Evolutionary conservation across 1,284 basidiomycete species (phyloP).

Genomic region (Inonotus obliquus): DNA sequence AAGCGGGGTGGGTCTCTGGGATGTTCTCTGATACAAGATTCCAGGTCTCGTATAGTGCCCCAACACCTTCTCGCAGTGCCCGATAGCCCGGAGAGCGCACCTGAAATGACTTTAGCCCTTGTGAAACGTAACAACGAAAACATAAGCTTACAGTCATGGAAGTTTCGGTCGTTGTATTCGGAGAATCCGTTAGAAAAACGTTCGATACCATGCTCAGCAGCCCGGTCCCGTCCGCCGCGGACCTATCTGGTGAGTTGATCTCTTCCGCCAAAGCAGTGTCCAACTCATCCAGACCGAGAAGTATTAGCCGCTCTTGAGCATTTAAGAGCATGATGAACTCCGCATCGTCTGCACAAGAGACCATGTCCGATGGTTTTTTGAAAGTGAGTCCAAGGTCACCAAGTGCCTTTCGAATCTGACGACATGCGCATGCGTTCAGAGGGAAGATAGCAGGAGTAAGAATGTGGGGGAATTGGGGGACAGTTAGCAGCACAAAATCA

Average conservation of each 20-base stretch:
- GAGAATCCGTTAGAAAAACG: conserved; percentile 66
- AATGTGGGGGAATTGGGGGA: conserved; percentile 76
- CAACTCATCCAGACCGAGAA: conserved; percentile 53
- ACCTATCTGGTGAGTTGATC: conserved; percentile 44
- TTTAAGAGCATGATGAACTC: conserved; percentile 83
- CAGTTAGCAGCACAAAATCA: conserved; percentile 90
- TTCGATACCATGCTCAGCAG: conserved; percentile 79
- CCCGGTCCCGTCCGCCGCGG: conserved; percentile 50
- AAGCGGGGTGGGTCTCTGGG: conserved; percentile 42
- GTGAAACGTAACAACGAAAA: background rate
- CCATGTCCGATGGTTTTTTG: conserved; percentile 35
- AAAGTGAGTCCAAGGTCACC: conserved; percentile 44
- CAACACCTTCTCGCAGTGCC: conserved; percentile 67
- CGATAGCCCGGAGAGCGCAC: conserved; percentile 64
- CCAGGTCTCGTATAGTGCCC: conserved; percentile 69
- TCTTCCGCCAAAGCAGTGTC: conserved; percentile 54
- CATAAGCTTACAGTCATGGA: conserved; percentile 45
- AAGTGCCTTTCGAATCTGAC: conserved; percentile 62
- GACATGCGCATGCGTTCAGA: conserved; percentile 77
- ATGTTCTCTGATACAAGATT: conserved; percentile 49
- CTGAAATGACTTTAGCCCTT: conserved; percentile 32
- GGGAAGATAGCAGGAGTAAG: conserved; percentile 69
- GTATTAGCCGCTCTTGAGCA: conserved; percentile 75
- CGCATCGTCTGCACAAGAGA: conserved; percentile 63
- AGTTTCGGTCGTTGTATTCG: conserved; percentile 41